Base-by-base conservation (phyloP, 805 yeast genomes). In the Ogataea henricii region DNA sequence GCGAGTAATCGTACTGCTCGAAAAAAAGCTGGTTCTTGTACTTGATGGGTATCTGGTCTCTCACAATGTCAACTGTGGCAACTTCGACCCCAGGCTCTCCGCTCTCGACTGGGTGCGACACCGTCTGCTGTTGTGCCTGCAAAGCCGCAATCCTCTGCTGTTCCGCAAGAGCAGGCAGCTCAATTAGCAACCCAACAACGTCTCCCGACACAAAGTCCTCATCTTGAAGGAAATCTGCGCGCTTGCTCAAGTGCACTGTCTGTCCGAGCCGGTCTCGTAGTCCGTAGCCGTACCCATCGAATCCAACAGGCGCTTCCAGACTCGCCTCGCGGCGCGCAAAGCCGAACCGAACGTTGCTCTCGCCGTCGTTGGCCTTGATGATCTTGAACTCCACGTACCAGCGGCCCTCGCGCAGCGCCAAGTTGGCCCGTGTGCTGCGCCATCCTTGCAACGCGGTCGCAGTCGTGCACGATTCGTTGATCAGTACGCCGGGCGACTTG, bases 281-380 rank as follows among this genome's bases (percentile, higher is more conserved):
- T 2, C 96, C 97, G 65, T 94, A 92, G 0, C 97, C 92, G 68
- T 90, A 94, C 0, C 90, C 92, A 66, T 94, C 98, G 59, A 81
- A 89, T 2, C 99, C 99, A 5, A 91, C 94, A 0, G 99, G 98
- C 0, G 96, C 96, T 56, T 92, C 97, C 37, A 91, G 67, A 42
- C 89, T 80, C 2, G 96, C 94, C 60, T 92, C 98, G 52, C 89
- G 76, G 44, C 98, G 71, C 0, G 85, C 85, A 30, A 92, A 62
- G 0, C 99, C 99, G 23, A 91, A 62, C 23, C 99, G 69, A 1
- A 94, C 89, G 64, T 91, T 57, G 33, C 59, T 49, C 14, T 56
- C 63, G 12, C 59, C 60, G 37, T 56, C 59, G 21, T 53, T 56
- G 3, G 63, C 59, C 46, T 55, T 62, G 12, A 60, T 20, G 1